A percentile compares a stretch with the other conserved stretches of the same genome.
Evolutionary conservation across 1,284 basidiomycete species (phyloP).

Genomic region (Apiotrichum akiyoshidainum): DNA sequence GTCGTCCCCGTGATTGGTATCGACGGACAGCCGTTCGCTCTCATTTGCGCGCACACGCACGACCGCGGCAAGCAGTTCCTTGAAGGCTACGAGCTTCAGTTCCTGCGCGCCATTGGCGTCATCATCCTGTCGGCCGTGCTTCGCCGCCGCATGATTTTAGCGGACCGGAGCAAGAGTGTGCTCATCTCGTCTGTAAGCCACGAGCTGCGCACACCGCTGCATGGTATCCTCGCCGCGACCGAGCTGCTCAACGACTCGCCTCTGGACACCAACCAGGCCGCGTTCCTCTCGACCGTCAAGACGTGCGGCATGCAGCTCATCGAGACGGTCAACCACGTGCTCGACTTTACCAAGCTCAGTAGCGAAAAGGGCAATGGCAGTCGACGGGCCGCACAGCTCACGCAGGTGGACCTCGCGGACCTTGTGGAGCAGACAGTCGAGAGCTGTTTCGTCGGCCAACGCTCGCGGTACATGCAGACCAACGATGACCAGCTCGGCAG

Average conservation of each 20-base stretch:
- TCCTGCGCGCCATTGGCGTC: slow-evolving; percentile 81
- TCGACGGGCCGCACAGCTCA: background rate
- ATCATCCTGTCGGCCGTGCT: slow-evolving; percentile 92
- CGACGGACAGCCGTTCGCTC: slow-evolving; percentile 86
- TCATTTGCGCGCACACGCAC: slow-evolving; percentile 84
- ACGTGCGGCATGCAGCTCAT: slow-evolving; percentile 54
- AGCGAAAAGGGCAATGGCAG: slow-evolving; percentile 66
- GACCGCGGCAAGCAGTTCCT: slow-evolving; percentile 74
- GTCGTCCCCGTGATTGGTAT: slow-evolving; percentile 91
- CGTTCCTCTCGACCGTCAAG: slow-evolving; percentile 66
- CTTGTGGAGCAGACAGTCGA: slow-evolving; percentile 94
- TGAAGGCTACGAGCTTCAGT: slow-evolving; percentile 89
- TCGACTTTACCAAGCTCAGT: slow-evolving; percentile 93
- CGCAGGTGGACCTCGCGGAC: slow-evolving; percentile 70
- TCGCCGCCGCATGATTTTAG: slow-evolving; percentile 87
- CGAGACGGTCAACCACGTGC: slow-evolving; percentile 81
- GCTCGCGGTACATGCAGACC: slow-evolving; percentile 64
- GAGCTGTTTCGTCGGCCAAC: slow-evolving; percentile 90
- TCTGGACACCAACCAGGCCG: slow-evolving; percentile 74
- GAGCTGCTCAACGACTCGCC: slow-evolving; percentile 82
- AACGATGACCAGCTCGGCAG: slow-evolving; percentile 78
- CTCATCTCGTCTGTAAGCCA: slow-evolving; percentile 75
- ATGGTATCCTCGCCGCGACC: slow-evolving; percentile 86
- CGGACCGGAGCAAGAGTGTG: slow-evolving; percentile 65
- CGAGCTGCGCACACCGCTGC: slow-evolving; percentile 83